Evolutionary conservation across 2,329 filamentous ascomycete species (phyloP).

Genomic region (Coccinonectria pachysandricola): DNA sequence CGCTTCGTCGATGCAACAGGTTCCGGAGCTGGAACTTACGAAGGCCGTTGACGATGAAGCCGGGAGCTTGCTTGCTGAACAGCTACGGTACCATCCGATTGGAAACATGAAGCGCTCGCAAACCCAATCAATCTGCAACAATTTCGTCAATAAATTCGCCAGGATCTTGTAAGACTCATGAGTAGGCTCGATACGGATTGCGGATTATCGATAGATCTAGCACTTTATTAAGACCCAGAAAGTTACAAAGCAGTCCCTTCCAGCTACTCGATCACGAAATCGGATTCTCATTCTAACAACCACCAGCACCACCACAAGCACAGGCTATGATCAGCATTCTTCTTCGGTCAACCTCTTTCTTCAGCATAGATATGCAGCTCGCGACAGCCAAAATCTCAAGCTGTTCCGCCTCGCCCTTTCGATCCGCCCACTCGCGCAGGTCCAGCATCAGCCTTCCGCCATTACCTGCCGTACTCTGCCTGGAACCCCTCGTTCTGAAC

Average conservation of each 20-base stretch:
- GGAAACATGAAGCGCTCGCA: too few relatives aligned
- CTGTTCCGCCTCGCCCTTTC: slow-evolving; percentile 25
- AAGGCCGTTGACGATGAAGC: too few relatives aligned
- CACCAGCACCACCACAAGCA: slow-evolving; percentile 8
- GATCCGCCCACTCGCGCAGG: slow-evolving; percentile 24
- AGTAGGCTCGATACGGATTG: too few relatives aligned
- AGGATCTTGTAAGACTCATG: too few relatives aligned
- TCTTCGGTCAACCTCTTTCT: slow-evolving; percentile 53
- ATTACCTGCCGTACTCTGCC: slow-evolving; percentile 33
- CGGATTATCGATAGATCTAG: too few relatives aligned
- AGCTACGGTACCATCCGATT: too few relatives aligned
- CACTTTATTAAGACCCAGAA: too few relatives aligned
- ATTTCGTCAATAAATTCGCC: too few relatives aligned
- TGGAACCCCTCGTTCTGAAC: slow-evolving; percentile 30
- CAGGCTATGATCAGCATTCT: slow-evolving; percentile 32
- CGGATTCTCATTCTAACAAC: neutral
- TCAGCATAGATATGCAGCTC: slow-evolving; percentile 51
- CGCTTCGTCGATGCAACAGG: too few relatives aligned
- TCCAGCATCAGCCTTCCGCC: slow-evolving; percentile 39
- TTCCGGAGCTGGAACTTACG: too few relatives aligned
- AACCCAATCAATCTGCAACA: too few relatives aligned
- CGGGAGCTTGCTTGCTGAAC: too few relatives aligned
- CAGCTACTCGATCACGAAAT: neutral
- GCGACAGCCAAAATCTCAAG: slow-evolving; percentile 42
- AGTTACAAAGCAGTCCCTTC: slow-evolving; percentile 3